Base-by-base conservation (phyloP, 805 yeast genomes). In the Cyberlindnera nakhonratchasimensis region DNA sequence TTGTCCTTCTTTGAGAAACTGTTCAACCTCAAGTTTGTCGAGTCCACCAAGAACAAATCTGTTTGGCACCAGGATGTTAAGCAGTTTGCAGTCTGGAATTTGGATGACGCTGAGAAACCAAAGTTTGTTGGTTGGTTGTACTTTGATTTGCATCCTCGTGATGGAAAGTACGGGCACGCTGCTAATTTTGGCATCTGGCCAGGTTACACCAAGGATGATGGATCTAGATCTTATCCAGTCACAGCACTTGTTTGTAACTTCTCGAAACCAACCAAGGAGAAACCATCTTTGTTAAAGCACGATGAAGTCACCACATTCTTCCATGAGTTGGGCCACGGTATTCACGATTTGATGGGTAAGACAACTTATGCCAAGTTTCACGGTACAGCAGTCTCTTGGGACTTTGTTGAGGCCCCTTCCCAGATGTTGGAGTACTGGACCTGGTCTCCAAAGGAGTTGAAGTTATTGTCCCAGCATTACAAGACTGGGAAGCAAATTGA, bases 321-420 rank as follows among this genome's bases (percentile, higher is more conserved):
- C 80, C 96, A 87, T 58, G 96, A 87, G 63, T 71, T 86, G 50
- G 96, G 96, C 20, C 96, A 87, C 57, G 96, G 95, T 43, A 82
- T 87, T 43, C 96, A 87, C 63, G 83, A 79, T 51, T 64, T 86
- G 36, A 71, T 86, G 42, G 86, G 90, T 10, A 69, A 73, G 47
- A 82, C 90, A 21, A 68, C 67, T 44, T 79, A 75, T 51, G 71
- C 83, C 2, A 71, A 82, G 48, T 86, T 86, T 64, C 83, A 79
- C 57, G 95, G 95, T 18, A 69, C 71, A 17, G 81, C 90, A 23
- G 69, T 75, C 29, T 91, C 85, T 34, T 73, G 93, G 74, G 96
- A 87, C 65, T 87, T 87, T 65, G 95, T 87, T 37, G 96, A 87
- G 64, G 86, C 91, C 45, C 96, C 96, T 21, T 86, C 95, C 1